A percentile compares a stretch with the other conserved stretches of the same genome.
These are phyloP conservation scores for Macrolepiota dolichaula DNA, from an alignment of 768 basidiomycete species.

Conservation along the genomic window DNA sequence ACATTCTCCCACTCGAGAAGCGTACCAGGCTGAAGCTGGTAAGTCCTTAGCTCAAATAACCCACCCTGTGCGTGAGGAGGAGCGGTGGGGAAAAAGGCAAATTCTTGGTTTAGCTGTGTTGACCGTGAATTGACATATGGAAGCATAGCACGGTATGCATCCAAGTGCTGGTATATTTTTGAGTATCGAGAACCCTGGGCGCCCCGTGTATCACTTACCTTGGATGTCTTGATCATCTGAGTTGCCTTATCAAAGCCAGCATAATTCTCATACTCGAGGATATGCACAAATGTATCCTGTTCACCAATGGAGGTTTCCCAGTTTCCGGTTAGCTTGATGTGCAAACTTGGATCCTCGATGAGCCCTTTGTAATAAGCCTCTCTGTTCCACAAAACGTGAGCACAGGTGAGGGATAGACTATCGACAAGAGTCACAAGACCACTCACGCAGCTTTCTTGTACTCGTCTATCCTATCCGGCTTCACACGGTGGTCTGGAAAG, in stretches of 20 bases:
- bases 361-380: slow-evolving; percentile 84
- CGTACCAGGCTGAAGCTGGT: slow-evolving; percentile 84
- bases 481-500: slow-evolving; percentile 76
- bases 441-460: slow-evolving; percentile 89
- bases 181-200: background rate
- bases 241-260: slow-evolving; percentile 81
- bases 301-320: slow-evolving; percentile 93
- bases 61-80: slow-evolving; percentile 87
- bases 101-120: slow-evolving; percentile 86
- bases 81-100: slow-evolving; percentile 90
- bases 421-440: background rate
- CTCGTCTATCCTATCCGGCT: slow-evolving; percentile 73
- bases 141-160: slow-evolving; percentile 70
- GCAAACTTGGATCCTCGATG: slow-evolving; percentile 64
- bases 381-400: slow-evolving; percentile 32
- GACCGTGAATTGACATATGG: slow-evolving; percentile 73
- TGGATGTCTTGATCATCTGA: slow-evolving; percentile 56
- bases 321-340: slow-evolving; percentile 87
- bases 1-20: slow-evolving; percentile 93
- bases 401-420: background rate
- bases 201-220: slow-evolving; percentile 41
- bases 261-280: slow-evolving; percentile 94
- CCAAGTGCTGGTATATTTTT: slow-evolving; percentile 46
- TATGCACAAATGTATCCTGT: slow-evolving; percentile 78
- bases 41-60: slow-evolving; percentile 89